Conservation (phyloP, 2,329 filamentous ascomycete genomes). For the Colletotrichum eleusines region DNA sequence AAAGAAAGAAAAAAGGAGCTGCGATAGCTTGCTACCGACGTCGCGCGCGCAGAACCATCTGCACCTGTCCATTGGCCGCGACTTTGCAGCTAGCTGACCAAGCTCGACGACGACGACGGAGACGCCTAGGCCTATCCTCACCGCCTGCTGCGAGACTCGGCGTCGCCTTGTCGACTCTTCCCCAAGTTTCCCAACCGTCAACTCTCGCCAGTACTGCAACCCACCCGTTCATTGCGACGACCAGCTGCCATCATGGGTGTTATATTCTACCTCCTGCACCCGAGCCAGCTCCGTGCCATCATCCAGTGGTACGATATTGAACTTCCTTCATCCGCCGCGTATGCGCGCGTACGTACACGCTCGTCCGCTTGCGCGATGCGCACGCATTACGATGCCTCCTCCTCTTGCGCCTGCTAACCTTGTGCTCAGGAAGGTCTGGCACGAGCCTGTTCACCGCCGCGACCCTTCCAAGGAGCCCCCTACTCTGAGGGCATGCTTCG, state of each 20-base stretch:
- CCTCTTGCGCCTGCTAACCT: conserved; percentile 21
- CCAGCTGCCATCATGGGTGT: conserved; percentile 65
- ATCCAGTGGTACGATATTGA: conserved; percentile 80
- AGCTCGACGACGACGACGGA: not conserved
- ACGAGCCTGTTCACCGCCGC: conserved; percentile 90
- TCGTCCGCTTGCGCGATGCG: not conserved
- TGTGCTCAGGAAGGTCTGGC: conserved; percentile 87
- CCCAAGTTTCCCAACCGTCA: not conserved
- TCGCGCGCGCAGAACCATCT: conserved; percentile 9
- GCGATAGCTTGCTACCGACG: conserved; percentile 3
- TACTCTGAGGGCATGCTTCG: conserved; percentile 85
- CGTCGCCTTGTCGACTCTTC: not conserved
- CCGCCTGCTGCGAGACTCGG: conserved; percentile 6
- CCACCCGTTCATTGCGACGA: conserved; percentile 27
- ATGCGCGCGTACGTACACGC: not conserved
- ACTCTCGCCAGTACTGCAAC: not conserved
- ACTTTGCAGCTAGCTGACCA: not conserved
- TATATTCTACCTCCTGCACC: conserved; percentile 81
- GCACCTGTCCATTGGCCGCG: conserved; percentile 11
- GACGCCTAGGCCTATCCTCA: conserved; percentile 7
- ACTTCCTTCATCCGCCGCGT: not conserved
- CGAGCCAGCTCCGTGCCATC: conserved; percentile 82
- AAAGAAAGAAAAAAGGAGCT: conserved; percentile 7
- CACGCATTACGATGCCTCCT: not conserved
- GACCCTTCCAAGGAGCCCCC: conserved; percentile 80